Percentiles rank a stretch among this genome's conserved stretches.
These are phyloP conservation scores for Solanum boliviense DNA, from an alignment of 257 asterid species.

Conservation along the genomic window DNA sequence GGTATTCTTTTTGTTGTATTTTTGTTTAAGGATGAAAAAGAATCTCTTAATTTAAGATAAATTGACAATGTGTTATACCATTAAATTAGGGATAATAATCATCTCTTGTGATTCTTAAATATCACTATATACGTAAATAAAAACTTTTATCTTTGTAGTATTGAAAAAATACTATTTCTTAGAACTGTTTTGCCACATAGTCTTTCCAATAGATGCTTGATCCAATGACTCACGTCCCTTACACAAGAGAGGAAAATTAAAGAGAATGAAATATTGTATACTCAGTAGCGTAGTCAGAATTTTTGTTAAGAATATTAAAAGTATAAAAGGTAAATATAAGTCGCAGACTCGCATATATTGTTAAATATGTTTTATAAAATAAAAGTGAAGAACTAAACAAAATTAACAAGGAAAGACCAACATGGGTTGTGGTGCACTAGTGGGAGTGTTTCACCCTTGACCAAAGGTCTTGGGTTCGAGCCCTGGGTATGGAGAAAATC, in stretches of 20 bases:
- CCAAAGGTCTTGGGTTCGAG: fast-evolving
- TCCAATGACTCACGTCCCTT: not conserved
- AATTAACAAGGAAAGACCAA: too few species aligned
- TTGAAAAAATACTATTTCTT: not conserved
- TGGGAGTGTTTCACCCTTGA: too few species aligned
- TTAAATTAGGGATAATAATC: not conserved
- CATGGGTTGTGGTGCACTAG: too few species aligned
- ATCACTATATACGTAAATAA: not conserved
- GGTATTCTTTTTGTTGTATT: not conserved
- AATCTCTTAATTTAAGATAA: not conserved
- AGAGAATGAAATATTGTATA: not conserved
- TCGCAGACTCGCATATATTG: not conserved
- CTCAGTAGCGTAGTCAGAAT: not conserved
- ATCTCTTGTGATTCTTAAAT: not conserved
- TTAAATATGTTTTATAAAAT: too few species aligned
- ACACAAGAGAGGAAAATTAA: not conserved
- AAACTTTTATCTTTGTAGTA: not conserved
- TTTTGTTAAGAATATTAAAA: not conserved
- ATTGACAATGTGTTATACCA: not conserved
- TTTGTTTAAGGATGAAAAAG: not conserved
- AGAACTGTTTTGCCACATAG: not conserved
- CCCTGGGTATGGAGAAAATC: too few species aligned
- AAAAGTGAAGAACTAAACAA: not conserved
- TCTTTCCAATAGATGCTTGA: not conserved
- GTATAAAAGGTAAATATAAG: not conserved